Conservation (phyloP, 768 basidiomycete genomes). For the Podaxis sp. region DNA sequence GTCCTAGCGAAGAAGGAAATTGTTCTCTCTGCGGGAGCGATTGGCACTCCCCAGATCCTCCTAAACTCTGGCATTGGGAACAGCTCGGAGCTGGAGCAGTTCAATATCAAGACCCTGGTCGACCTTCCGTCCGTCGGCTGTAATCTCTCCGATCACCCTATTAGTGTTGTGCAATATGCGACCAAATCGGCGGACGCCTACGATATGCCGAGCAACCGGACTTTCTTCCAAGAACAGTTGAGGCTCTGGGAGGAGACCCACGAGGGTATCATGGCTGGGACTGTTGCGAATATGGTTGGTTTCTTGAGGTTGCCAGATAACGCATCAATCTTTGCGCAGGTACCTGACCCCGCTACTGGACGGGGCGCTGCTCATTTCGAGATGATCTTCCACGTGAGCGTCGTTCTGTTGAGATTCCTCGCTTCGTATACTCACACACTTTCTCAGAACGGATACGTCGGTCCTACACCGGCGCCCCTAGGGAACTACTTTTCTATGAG, state of each 20-base stretch:
- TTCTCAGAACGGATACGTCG: conserved; percentile 10
- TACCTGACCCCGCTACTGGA: conserved; percentile 10
- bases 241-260: not conserved
- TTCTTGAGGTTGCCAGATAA: conserved; percentile 12
- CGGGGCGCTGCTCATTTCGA: conserved; percentile 9
- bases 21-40: conserved; percentile 29
- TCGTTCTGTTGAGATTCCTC: not conserved
- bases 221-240: conserved; percentile 3
- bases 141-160: conserved; percentile 27
- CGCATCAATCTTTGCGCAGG: conserved; percentile 4
- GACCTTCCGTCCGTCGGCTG: conserved; percentile 28
- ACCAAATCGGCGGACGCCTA: not conserved
- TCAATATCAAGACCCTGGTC: conserved; percentile 20
- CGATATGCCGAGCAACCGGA: not conserved
- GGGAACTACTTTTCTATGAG: conserved; percentile 25
- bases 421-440: not conserved
- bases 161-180: not conserved
- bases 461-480: conserved; percentile 7
- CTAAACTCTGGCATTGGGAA: conserved; percentile 29
- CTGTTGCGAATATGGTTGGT: conserved; percentile 11
- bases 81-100: conserved; percentile 9
- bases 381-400: conserved; percentile 1
- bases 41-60: conserved; percentile 27
- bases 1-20: conserved; percentile 27
- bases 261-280: not conserved